Base-by-base conservation (phyloP, 2,329 filamentous ascomycete species). In the Cryphonectria carpinicola region DNA sequence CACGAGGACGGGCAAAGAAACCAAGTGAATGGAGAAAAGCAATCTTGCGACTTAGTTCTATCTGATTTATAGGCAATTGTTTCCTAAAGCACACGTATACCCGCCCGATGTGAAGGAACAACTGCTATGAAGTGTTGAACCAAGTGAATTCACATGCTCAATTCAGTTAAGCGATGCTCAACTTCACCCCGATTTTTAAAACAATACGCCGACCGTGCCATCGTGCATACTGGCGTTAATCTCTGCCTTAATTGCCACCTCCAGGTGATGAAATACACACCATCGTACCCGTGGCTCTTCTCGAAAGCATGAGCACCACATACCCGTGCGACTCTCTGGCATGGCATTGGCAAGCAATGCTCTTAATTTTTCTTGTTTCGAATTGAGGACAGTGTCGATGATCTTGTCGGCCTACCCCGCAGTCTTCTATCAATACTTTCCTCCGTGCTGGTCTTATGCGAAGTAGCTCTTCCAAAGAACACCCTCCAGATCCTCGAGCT, bases 391-490 rank as follows among this genome's bases (percentile, higher is more conserved):
- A 32, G 19, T 11, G 19, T 13, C 32, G 19, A 60, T 17, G 8
- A 6, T 8, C 28, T 60, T 13, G 19, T n/a, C 28, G 19, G n/a
- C 39, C 11, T 39, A 13, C 6, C 39, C 17, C 19, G 28, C 22
- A 6, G 28, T 60, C 14, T 8, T 37, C 14, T 19, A 7, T 60
- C 56, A 5, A 37, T n/a, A 17, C 19, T 17, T 19, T 65, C 43
- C 25, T n/a, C 25, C 63, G 32, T 52, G 54, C 25, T n/a, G 22
- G 6, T 28, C 62, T 80, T 84, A 97, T 56, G 95, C 97, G 84
- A 99, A 99, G 80, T 99, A 99, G 81, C 95, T 98, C 90, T 99
- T 99, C 96, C 96, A 99, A 67, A 99, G 84, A 64, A 99, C 97
- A 67, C 96, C 96, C 77, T 98, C 95, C 71, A 99, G 81, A 78